Evolutionary conservation across 2,329 filamentous ascomycete genomes (phyloP).

Genomic region (Fusarium tjaetaba): DNA sequence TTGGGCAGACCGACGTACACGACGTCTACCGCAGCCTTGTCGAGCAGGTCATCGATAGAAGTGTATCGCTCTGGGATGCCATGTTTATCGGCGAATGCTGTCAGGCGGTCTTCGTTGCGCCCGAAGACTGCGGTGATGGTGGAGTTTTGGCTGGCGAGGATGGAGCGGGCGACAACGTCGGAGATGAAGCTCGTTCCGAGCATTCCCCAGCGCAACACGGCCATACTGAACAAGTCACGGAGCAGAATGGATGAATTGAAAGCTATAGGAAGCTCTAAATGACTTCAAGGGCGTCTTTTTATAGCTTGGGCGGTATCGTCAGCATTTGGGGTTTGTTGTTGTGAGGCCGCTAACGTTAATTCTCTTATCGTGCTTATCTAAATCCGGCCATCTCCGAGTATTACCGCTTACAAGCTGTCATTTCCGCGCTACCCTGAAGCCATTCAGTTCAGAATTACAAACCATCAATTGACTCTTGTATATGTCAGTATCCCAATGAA

Average conservation of each 20-base stretch:
- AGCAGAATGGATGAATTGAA: no score
- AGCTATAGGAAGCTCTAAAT: accelerated
- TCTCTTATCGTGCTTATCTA: background rate
- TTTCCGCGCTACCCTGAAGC: background rate
- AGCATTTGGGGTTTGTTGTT: background rate
- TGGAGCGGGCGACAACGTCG: constrained; percentile 11
- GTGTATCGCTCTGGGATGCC: background rate
- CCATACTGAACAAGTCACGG: background rate
- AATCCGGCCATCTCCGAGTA: background rate
- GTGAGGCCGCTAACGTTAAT: background rate
- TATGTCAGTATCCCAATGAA: no score
- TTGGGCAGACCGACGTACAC: constrained; percentile 17
- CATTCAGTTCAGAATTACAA: background rate
- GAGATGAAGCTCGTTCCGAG: constrained; percentile 23
- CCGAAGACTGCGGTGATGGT: constrained; percentile 9
- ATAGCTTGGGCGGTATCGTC: background rate
- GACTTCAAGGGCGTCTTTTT: accelerated
- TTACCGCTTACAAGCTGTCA: background rate
- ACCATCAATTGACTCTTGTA: no score
- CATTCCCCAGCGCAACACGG: constrained; percentile 10
- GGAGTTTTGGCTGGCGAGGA: constrained; percentile 7
- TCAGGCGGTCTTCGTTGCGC: background rate
- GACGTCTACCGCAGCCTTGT: constrained; percentile 9
- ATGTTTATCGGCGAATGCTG: constrained; percentile 2
- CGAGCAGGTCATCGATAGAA: background rate